phyloP scores from a whole-genome alignment of 352 stramenopile genomes.

The Globisporangium emineosum region DNA sequence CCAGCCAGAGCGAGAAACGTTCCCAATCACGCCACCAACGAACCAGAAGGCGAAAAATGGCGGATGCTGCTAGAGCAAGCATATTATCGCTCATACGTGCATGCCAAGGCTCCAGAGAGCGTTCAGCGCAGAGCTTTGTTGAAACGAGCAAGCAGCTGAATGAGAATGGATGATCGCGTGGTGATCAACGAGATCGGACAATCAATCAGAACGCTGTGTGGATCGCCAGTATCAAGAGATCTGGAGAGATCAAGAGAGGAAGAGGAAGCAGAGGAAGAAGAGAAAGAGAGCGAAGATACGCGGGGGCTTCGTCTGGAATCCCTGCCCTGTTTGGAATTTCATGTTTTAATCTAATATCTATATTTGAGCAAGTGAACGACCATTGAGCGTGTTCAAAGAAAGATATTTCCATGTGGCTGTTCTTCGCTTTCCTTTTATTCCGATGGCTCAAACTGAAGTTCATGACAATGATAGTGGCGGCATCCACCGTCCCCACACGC shows the following conservation, averaged over 20 bases:
- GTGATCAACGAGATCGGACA: neutral
- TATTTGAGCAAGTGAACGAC: slow-evolving; percentile 23
- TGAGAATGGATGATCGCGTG: neutral
- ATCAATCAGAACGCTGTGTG: neutral
- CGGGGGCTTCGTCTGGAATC: neutral
- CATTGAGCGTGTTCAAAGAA: slow-evolving; percentile 8
- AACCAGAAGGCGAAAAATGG: slow-evolving; percentile 68
- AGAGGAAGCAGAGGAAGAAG: slow-evolving; percentile 21
- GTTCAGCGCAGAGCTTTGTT: neutral
- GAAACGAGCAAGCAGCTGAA: neutral
- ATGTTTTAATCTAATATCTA: slow-evolving; percentile 58
- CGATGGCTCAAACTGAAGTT: neutral
- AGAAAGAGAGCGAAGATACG: slow-evolving; percentile 10
- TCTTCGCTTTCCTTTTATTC: neutral
- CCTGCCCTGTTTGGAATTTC: slow-evolving; percentile 21
- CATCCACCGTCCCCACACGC: neutral
- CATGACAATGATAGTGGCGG: neutral
- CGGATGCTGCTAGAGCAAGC: slow-evolving; percentile 63
- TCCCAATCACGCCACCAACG: slow-evolving; percentile 76
- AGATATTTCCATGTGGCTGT: neutral
- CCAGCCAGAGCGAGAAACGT: slow-evolving; percentile 79
- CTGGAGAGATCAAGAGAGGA: slow-evolving; percentile 16
- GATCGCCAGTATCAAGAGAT: neutral
- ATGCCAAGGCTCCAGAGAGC: neutral
- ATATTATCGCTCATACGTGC: slow-evolving; percentile 15